Evolutionary conservation across 345 rosid genomes (phyloP).

Genomic region (Euphorbia tirucalli): DNA sequence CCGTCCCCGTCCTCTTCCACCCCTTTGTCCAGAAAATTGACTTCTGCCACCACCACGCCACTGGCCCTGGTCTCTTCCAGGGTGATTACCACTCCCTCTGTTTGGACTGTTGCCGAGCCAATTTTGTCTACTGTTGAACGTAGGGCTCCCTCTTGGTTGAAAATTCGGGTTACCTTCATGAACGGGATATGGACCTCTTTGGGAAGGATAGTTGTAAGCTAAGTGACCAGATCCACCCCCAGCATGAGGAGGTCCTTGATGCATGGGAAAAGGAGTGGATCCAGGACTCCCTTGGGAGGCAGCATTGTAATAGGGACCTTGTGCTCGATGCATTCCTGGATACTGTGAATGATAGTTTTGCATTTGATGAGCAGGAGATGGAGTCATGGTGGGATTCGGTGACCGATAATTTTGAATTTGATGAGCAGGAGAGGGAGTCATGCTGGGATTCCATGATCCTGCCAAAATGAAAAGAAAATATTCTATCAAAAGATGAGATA

Average conservation of each 20-base stretch:
- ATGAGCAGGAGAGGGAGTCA: constrained; percentile 33
- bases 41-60: constrained; percentile 31
- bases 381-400: constrained; percentile 27
- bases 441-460: constrained; percentile 41
- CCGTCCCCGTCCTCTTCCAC: constrained; percentile 52
- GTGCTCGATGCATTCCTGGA: constrained; percentile 40
- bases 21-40: constrained; percentile 37
- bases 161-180: constrained; percentile 29
- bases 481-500: background rate
- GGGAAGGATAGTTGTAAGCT: constrained; percentile 20
- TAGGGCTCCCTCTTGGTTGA: constrained; percentile 30
- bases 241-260: constrained; percentile 41
- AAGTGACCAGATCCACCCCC: constrained; percentile 39
- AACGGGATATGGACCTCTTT: constrained; percentile 22
- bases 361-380: constrained; percentile 40
- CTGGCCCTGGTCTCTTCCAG: constrained; percentile 50
- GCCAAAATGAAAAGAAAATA: constrained; percentile 25
- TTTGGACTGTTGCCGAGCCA: constrained; percentile 34
- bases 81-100: constrained; percentile 36
- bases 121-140: constrained; percentile 37
- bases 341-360: constrained; percentile 32
- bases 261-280: constrained; percentile 37
- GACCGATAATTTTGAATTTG: constrained; percentile 38
- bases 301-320: constrained; percentile 29
- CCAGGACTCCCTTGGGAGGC: constrained; percentile 35